Evolutionary conservation across 2,329 filamentous ascomycete genomes (phyloP), one percentile per base, ranked within the genome.

Genomic region (Ascochyta lentis): DNA sequence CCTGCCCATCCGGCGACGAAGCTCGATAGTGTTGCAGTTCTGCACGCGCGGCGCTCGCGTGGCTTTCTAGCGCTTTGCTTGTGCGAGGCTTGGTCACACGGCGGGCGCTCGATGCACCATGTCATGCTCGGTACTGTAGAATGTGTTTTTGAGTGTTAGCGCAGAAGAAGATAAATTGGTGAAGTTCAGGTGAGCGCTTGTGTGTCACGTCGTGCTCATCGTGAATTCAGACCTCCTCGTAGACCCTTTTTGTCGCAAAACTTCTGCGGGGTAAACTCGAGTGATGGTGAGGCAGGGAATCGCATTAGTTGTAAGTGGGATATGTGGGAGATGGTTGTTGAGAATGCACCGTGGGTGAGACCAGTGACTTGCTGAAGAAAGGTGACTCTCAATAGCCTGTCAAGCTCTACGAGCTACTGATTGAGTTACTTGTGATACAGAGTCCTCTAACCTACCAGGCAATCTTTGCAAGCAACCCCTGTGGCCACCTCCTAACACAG

Each of bases 401-500:
- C 7, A 3, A 35, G 15, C 33, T 35, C 15, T 35, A 35, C 15
- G 8, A 35, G 16, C 15, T 16, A 35, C 2, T 31, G 13, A 31
- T 2, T 15, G 12, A 6, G 4, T 5, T 31, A 10, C 0, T 31
- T 13, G 13, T 15, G 2, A 31, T 15, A 12, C 12, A 13, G 4
- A 13, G 29, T 5, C 8, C 8, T 29, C 16, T 8, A 6, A 6
- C 49, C 61, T 79, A 90, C 87, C 88, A 91, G 43, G 88, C 87
- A 56, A 85, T 77, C 71, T 75, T 85, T 1, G 83, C 87, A 46
- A 89, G 49, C 3, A 84, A 56, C 0, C 87, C 82, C 1, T 77
- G 68, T 0, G 88, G 87, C 76, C 81, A 87, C 50, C 71, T 84
- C 53, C 88, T 80, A 2, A 90, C 83, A 22, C 76, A 75, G 49